These are phyloP conservation scores for Podospora conica DNA, from an alignment of 495 filamentous ascomycete genomes.

Conservation along the genomic window DNA sequence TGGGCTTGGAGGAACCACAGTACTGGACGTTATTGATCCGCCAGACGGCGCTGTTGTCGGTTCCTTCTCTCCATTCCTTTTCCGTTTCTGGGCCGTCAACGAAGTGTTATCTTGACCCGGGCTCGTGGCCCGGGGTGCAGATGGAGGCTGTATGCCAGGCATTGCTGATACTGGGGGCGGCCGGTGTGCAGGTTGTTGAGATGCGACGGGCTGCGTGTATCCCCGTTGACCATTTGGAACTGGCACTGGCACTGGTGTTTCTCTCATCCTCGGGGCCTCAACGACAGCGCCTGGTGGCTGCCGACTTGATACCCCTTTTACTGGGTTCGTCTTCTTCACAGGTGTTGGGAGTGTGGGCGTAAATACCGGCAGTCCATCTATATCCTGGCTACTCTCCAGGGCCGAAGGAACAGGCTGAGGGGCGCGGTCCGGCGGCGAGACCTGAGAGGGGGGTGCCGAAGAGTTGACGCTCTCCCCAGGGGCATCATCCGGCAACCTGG, in stretches of 20 bases:
- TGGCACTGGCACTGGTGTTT: neutral
- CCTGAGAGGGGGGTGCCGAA: neutral
- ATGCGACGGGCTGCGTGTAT: neutral
- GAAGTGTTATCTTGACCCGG: conserved; percentile 2
- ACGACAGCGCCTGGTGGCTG: neutral
- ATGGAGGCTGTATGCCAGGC: neutral
- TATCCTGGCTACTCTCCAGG: neutral
- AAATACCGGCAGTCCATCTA: neutral
- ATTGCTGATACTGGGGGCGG: neutral
- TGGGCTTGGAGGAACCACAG: no score
- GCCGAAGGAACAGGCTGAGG: neutral
- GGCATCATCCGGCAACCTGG: conserved; percentile 26
- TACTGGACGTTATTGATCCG: no score
- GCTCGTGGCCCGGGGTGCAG: neutral
- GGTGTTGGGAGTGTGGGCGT: neutral
- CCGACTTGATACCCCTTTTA: neutral
- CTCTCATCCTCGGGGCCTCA: neutral
- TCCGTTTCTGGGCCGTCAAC: conserved; percentile 22
- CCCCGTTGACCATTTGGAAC: neutral
- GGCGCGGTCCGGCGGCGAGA: neutral
- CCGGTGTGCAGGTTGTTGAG: neutral
- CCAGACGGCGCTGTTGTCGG: neutral
- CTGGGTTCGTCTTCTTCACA: neutral
- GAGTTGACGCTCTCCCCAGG: conserved; percentile 1
- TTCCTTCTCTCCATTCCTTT: conserved; percentile 20